phyloP scores from a whole-genome alignment of 768 basidiomycete genomes.

The Mycena indigotica region DNA sequence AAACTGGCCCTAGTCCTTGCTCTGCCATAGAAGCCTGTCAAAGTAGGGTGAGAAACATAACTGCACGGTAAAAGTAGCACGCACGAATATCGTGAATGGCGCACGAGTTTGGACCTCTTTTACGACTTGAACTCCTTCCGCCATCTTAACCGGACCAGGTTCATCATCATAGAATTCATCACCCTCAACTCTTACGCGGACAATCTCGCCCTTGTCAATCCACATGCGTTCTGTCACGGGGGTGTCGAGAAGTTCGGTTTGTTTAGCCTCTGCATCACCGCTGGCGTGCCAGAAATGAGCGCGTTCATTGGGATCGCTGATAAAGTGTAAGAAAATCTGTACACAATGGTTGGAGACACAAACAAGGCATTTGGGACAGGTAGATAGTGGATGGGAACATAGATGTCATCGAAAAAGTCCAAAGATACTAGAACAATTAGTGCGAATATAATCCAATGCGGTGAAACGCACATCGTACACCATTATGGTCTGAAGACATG shows the following conservation, averaged over 20 bases:
- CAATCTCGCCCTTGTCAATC: slow-evolving; percentile 73
- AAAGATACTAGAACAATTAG: slow-evolving; percentile 60
- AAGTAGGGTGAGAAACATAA: neutral
- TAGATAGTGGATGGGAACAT: slow-evolving; percentile 76
- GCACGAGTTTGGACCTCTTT: slow-evolving; percentile 51
- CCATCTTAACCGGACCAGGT: slow-evolving; percentile 77
- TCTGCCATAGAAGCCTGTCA: slow-evolving; percentile 77
- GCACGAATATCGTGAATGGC: slow-evolving; percentile 72
- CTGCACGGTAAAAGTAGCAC: slow-evolving; percentile 26
- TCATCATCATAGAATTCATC: slow-evolving; percentile 88
- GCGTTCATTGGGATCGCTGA: slow-evolving; percentile 79
- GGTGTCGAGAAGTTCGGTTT: slow-evolving; percentile 70
- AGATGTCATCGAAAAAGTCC: slow-evolving; percentile 94
- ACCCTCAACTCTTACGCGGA: slow-evolving; percentile 76
- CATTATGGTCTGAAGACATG: slow-evolving; percentile 81
- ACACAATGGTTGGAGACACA: slow-evolving; percentile 26
- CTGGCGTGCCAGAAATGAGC: slow-evolving; percentile 83
- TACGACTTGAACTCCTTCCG: slow-evolving; percentile 64
- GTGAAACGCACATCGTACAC: slow-evolving; percentile 81
- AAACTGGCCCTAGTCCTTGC: slow-evolving; percentile 74
- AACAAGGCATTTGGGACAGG: slow-evolving; percentile 84
- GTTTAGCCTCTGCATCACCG: slow-evolving; percentile 43
- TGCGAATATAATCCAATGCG: neutral
- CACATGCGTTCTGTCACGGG: slow-evolving; percentile 72
- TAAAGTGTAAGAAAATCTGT: slow-evolving; percentile 3